These are phyloP conservation scores for Mortierella sp. DNA, from an alignment of 371 early-diverging fungal species.

Conservation along the genomic window DNA sequence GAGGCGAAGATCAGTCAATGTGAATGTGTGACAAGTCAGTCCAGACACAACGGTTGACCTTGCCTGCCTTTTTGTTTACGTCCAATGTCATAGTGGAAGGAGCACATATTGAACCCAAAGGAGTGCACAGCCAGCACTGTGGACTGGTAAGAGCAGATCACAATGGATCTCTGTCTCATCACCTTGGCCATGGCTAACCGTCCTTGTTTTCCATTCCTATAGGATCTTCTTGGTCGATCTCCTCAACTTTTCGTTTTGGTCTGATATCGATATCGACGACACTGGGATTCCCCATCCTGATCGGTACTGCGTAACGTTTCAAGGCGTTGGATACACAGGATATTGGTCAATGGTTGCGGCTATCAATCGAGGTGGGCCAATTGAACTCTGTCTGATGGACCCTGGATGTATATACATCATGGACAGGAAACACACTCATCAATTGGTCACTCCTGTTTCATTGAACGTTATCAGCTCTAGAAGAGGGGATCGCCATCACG, in stretches of 20 bases:
- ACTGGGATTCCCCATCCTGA: slow-evolving; percentile 61
- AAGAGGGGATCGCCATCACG: slow-evolving; percentile 72
- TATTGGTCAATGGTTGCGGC: slow-evolving; percentile 91
- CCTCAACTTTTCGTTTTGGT: slow-evolving; percentile 94
- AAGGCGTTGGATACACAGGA: slow-evolving; percentile 75
- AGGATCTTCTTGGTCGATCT: slow-evolving; percentile 89
- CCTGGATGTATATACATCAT: no score
- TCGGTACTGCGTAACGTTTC: slow-evolving; percentile 71
- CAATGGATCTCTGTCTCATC: background rate
- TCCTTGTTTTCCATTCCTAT: background rate
- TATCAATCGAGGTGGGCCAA: slow-evolving; percentile 73
- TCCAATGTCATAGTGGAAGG: slow-evolving; percentile 65
- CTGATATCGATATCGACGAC: slow-evolving; percentile 65
- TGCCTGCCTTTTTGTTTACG: background rate
- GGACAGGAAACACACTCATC: background rate
- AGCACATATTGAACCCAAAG: slow-evolving; percentile 78
- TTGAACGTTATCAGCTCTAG: slow-evolving; percentile 56
- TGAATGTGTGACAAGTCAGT: no score
- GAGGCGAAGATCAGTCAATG: background rate
- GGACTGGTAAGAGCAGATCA: slow-evolving; percentile 62
- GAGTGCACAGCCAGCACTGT: slow-evolving; percentile 64
- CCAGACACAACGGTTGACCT: no score
- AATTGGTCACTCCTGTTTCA: background rate
- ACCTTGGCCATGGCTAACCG: no score
- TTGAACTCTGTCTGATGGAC: background rate